Evolutionary conservation across 1,284 basidiomycete species (phyloP).

Genomic region (Golubevia sp.): DNA sequence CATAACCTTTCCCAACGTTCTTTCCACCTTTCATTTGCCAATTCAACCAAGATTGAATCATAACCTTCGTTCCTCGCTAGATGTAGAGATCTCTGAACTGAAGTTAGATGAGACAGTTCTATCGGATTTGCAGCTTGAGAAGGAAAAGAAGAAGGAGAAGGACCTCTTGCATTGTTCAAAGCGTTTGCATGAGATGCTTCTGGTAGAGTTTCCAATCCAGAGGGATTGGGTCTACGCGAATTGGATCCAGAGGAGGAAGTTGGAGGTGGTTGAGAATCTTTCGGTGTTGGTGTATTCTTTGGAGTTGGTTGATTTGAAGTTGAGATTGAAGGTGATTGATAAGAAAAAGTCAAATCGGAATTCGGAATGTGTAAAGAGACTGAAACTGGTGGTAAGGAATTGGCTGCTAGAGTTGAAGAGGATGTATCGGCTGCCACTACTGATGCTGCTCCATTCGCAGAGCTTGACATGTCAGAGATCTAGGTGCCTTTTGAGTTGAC

Average conservation of each 20-base stretch:
- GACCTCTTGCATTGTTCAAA: constrained; percentile 36
- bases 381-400: background rate
- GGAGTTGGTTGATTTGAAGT: no score
- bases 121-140: constrained; percentile 12
- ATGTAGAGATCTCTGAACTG: constrained; percentile 12
- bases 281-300: no score
- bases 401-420: background rate
- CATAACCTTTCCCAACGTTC: constrained; percentile 57
- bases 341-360: background rate
- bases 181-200: constrained; percentile 55
- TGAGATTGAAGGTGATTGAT: background rate
- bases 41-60: constrained; percentile 37
- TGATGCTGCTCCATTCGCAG: no score
- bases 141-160: constrained; percentile 26
- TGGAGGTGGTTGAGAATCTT: no score
- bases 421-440: background rate
- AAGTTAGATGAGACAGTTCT: constrained; percentile 36
- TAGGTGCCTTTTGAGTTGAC: background rate
- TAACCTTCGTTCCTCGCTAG: constrained; percentile 47
- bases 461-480: background rate
- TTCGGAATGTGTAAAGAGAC: background rate
- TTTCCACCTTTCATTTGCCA: constrained; percentile 50
- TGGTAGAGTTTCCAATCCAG: constrained; percentile 35
- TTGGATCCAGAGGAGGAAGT: no score
- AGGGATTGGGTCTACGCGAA: background rate